Evolutionary conservation across 805 yeast species (phyloP).

Genomic region (Saccharomyces cerevisiae): DNA sequence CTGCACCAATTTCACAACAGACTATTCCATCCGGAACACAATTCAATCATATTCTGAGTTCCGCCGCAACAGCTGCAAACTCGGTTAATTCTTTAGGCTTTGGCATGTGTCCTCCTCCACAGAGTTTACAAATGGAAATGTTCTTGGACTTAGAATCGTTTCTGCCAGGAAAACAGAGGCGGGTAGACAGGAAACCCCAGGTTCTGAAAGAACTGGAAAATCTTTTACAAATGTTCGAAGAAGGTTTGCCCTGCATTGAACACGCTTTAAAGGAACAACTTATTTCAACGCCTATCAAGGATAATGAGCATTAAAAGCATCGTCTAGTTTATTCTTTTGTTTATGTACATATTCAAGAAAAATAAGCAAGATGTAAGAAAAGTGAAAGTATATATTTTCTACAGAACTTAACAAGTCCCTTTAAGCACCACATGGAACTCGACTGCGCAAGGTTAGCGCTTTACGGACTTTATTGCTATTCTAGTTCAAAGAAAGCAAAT

Average conservation of each 20-base stretch:
- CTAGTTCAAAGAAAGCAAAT: not conserved
- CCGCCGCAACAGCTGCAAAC: not conserved
- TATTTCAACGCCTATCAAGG: not conserved
- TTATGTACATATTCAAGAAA: not conserved
- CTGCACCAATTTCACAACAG: not conserved
- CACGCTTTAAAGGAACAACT: constrained; percentile 22
- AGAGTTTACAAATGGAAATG: constrained; percentile 19
- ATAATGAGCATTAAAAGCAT: not conserved
- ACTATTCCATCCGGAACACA: not conserved
- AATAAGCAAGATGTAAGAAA: not conserved
- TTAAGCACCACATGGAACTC: not conserved
- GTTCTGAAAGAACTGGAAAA: constrained; percentile 25
- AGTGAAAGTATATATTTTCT: not conserved
- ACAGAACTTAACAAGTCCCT: not conserved
- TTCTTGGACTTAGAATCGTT: constrained; percentile 22
- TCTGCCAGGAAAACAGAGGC: constrained; percentile 5
- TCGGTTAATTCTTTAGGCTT: not conserved
- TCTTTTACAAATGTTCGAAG: constrained; percentile 25
- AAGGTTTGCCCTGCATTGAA: constrained; percentile 25
- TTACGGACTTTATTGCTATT: not conserved
- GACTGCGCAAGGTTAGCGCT: not conserved
- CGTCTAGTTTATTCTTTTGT: not conserved
- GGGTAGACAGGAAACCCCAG: constrained; percentile 23
- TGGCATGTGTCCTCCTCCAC: constrained; percentile 25
- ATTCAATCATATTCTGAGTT: not conserved